Percentiles rank a stretch among this genome's conserved stretches.
These are phyloP conservation scores for Hypoxylon sp. DNA, from an alignment of 2,329 filamentous ascomycete species.

Conservation along the genomic window DNA sequence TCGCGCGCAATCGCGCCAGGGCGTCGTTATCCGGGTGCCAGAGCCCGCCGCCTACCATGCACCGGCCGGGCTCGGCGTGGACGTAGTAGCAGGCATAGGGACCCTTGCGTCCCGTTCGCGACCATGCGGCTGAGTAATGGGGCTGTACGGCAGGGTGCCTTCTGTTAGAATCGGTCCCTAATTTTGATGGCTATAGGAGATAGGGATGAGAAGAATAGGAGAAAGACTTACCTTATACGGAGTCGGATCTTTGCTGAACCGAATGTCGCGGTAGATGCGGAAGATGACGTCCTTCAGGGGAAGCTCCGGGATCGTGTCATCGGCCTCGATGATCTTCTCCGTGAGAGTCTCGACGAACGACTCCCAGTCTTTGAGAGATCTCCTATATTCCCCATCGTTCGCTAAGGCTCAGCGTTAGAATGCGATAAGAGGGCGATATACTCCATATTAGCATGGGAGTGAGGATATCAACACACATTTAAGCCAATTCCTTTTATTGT, in stretches of 20 bases:
- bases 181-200: background rate
- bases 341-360: slow-evolving; percentile 82
- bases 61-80: slow-evolving; percentile 80
- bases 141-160: slow-evolving; percentile 63
- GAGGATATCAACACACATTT: slow-evolving; percentile 61
- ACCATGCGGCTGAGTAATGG: slow-evolving; percentile 89
- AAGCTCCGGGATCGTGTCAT: slow-evolving; percentile 88
- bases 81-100: slow-evolving; percentile 92
- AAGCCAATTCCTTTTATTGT: slow-evolving; percentile 73
- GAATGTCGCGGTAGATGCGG: slow-evolving; percentile 87
- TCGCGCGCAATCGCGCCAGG: slow-evolving; percentile 77
- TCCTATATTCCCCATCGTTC: slow-evolving; percentile 84
- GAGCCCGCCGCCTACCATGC: slow-evolving; percentile 84
- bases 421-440: background rate
- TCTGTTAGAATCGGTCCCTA: slow-evolving; percentile 7
- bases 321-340: slow-evolving; percentile 77
- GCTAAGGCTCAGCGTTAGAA: slow-evolving; percentile 62
- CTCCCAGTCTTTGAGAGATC: slow-evolving; percentile 85
- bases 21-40: slow-evolving; percentile 81
- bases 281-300: slow-evolving; percentile 89
- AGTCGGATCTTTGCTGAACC: slow-evolving; percentile 86
- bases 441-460: slow-evolving; percentile 21
- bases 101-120: slow-evolving; percentile 87
- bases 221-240: slow-evolving; percentile 81
- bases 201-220: slow-evolving; percentile 41